A percentile compares a stretch with the other conserved stretches of the same genome.
Evolutionary conservation across 148 eudicot species (phyloP).

Genomic region (Chenopodium formosanum): DNA sequence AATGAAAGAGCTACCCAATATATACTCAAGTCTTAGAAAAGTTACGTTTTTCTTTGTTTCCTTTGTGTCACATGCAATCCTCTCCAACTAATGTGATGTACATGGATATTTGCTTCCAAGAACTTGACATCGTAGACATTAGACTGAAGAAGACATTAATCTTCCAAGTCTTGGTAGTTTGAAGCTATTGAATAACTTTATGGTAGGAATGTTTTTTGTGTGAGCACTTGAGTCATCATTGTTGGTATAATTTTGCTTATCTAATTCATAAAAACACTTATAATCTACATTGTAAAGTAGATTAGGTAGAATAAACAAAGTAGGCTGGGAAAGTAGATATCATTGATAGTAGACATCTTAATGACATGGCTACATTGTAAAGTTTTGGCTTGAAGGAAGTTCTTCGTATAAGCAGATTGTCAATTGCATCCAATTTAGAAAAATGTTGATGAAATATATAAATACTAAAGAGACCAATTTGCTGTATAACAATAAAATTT

Average conservation of each 20-base stretch:
- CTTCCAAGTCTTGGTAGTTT: neutral
- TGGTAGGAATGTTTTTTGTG: neutral
- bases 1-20: neutral
- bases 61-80: neutral
- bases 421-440: neutral
- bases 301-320: too few species aligned
- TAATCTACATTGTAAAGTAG: neutral
- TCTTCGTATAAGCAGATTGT: neutral
- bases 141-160: neutral
- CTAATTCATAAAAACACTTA: neutral
- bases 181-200: neutral
- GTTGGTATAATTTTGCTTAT: neutral
- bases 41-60: neutral
- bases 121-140: neutral
- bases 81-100: neutral
- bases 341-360: neutral
- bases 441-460: too few species aligned
- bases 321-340: neutral
- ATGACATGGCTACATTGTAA: neutral
- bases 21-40: neutral
- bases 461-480: neutral
- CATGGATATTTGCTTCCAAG: neutral
- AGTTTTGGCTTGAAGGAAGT: neutral
- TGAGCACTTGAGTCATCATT: neutral
- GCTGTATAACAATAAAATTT: neutral